phyloP scores from a whole-genome alignment of 1,284 basidiomycete species.

The Hypsizygus ulmarius region DNA sequence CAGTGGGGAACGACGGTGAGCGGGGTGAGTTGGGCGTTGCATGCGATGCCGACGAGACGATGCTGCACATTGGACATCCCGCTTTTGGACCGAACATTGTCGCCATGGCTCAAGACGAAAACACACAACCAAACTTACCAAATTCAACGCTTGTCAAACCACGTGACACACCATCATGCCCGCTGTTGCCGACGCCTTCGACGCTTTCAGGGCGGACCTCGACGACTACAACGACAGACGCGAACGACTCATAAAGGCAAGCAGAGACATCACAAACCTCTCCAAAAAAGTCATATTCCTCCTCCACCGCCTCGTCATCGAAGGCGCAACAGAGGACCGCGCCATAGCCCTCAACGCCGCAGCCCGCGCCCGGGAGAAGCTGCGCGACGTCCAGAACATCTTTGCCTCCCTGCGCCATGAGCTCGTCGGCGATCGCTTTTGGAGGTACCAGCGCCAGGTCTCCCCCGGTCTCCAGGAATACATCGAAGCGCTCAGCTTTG shows the following conservation, averaged over 20 bases:
- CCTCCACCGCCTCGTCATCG: conserved; percentile 75
- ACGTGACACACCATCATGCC: conserved; percentile 16
- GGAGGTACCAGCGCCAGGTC: conserved; percentile 77
- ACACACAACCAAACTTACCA: not conserved
- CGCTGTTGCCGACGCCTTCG: conserved; percentile 39
- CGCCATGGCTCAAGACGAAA: conserved; percentile 2
- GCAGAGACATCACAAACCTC: conserved; percentile 87
- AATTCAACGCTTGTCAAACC: conserved; percentile 1
- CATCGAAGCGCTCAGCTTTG: conserved; percentile 90
- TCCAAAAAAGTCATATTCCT: conserved; percentile 96
- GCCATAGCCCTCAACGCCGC: conserved; percentile 43
- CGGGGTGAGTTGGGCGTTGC: conserved; percentile 42
- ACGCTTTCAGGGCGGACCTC: conserved; percentile 63
- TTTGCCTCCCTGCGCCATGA: conserved; percentile 67
- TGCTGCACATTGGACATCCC: conserved; percentile 74
- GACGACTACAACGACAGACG: conserved; percentile 74
- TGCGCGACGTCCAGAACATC: conserved; percentile 66
- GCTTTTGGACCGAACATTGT: conserved; percentile 60
- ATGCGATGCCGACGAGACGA: conserved; percentile 55
- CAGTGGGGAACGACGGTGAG: conserved; percentile 41
- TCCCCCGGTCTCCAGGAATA: conserved; percentile 86
- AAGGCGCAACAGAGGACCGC: conserved; percentile 39
- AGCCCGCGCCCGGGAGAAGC: conserved; percentile 60
- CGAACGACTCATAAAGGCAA: conserved; percentile 85
- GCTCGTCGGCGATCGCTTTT: conserved; percentile 70